phyloP scores from a whole-genome alignment of 441 rosid genomes.

The Pelargonium fulgidum region DNA sequence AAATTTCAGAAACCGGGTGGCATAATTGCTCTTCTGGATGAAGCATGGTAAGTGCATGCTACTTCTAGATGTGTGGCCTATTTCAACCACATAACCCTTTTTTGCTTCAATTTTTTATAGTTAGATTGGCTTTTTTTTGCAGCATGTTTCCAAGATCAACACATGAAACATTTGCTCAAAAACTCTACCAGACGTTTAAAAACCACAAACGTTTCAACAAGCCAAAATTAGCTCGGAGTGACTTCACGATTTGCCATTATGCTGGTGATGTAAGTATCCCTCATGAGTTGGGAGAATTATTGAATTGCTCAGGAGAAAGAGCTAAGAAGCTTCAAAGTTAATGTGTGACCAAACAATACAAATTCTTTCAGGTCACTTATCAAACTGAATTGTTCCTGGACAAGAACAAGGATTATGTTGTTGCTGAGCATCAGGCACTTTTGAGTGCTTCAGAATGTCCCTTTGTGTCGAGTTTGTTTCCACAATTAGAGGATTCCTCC shows the following conservation, averaged over 20 bases:
- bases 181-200: constrained; percentile 91
- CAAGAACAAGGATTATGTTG: constrained; percentile 98
- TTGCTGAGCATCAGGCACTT: constrained; percentile 96
- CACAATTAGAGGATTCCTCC: constrained; percentile 67
- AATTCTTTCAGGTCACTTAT: constrained; percentile 74
- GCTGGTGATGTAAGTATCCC: constrained; percentile 85
- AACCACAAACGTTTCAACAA: constrained; percentile 85
- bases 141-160: constrained; percentile 99
- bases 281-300: neutral
- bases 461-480: constrained; percentile 83
- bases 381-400: constrained; percentile 94
- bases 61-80: constrained; percentile 10
- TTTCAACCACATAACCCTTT: constrained; percentile 1
- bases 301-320: neutral
- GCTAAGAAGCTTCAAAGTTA: neutral
- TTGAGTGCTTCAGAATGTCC: constrained; percentile 82
- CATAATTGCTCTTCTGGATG: constrained; percentile 94
- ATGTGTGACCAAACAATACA: constrained; percentile 6
- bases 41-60: constrained; percentile 79
- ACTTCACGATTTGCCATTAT: constrained; percentile 93
- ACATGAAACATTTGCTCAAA: constrained; percentile 96
- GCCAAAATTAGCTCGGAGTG: constrained; percentile 90
- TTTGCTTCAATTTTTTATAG: constrained; percentile 12
- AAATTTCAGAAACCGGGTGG: constrained; percentile 98
- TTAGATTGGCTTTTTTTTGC: constrained; percentile 18